A percentile compares a stretch with the other conserved stretches of the same genome.
Conservation (phyloP, 176 grass and related monocot species). For the Ampelocalamus luodianensis region DNA sequence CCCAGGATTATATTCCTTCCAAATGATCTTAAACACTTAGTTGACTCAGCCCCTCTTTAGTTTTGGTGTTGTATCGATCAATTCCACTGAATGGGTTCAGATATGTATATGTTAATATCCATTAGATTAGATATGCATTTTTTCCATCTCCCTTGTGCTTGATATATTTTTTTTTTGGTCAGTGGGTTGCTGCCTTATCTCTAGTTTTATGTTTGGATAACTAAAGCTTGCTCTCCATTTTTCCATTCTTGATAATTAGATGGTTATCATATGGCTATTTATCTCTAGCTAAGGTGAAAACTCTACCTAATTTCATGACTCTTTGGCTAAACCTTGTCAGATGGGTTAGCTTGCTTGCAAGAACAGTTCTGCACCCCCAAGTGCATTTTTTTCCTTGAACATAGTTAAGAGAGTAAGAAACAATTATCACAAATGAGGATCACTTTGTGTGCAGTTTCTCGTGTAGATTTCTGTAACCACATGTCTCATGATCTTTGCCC, state of each 20-base stretch:
- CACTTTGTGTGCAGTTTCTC: neutral
- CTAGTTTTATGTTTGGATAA: neutral
- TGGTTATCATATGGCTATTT: neutral
- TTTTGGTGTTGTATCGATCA: neutral
- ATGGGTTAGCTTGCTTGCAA: slow-evolving; percentile 7
- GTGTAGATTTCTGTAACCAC: neutral
- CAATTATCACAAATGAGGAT: slow-evolving; percentile 5
- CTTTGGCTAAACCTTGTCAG: neutral
- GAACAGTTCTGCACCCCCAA: neutral
- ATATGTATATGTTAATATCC: neutral
- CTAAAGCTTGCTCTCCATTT: neutral
- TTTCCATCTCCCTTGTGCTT: neutral
- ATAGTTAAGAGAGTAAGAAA: slow-evolving; percentile 26
- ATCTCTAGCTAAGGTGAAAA: slow-evolving; percentile 8
- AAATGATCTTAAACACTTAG: slow-evolving; percentile 5
- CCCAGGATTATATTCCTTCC: neutral
- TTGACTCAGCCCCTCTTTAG: neutral
- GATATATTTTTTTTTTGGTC: too few species aligned
- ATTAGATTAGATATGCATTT: neutral
- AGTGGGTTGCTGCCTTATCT: neutral
- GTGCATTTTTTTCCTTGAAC: slow-evolving; percentile 20
- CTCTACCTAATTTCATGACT: slow-evolving; percentile 5
- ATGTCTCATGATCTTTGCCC: neutral
- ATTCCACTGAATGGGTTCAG: slow-evolving; percentile 9
- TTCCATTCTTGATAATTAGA: neutral